A percentile compares a stretch with the other conserved stretches of the same genome.
Evolutionary conservation across 1,284 basidiomycete genomes (phyloP).

Genomic region (Agroathelia rolfsii): DNA sequence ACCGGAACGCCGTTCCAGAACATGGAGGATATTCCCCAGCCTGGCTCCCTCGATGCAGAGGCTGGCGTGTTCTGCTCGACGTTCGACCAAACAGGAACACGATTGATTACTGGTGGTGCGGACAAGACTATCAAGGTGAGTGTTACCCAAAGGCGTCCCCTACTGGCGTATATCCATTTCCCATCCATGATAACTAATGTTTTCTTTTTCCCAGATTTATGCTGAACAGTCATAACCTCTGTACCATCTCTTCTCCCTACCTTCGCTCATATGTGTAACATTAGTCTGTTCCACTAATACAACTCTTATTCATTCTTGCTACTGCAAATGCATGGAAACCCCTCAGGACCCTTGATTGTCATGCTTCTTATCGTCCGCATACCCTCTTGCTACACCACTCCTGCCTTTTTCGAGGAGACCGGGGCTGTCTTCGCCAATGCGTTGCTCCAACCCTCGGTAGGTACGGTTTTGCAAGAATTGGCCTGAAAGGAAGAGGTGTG

Average conservation of each 20-base stretch:
- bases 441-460: conserved; percentile 79
- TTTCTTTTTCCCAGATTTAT: conserved; percentile 29
- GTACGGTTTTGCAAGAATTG: conserved; percentile 62
- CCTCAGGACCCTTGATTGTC: too few relatives aligned
- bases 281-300: too few relatives aligned
- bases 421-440: conserved; percentile 74
- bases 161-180: too few relatives aligned
- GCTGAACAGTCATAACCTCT: conserved; percentile 36
- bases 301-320: too few relatives aligned
- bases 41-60: conserved; percentile 94
- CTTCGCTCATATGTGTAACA: too few relatives aligned
- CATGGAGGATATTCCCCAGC: conserved; percentile 89
- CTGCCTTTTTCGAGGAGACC: conserved; percentile 81
- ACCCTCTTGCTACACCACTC: conserved; percentile 84
- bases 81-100: conserved; percentile 91
- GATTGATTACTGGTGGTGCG: conserved; percentile 92
- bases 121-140: conserved; percentile 96
- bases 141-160: too few relatives aligned
- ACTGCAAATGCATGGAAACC: too few relatives aligned
- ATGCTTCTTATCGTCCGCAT: conserved; percentile 42
- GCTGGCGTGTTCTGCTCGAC: conserved; percentile 93
- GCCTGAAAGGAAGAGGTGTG: conserved; percentile 25
- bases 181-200: conserved; percentile 3
- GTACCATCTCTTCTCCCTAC: too few relatives aligned
- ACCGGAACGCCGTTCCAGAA: conserved; percentile 95